Base-by-base conservation (phyloP, 768 basidiomycete species). In the Mycena alexandri region DNA sequence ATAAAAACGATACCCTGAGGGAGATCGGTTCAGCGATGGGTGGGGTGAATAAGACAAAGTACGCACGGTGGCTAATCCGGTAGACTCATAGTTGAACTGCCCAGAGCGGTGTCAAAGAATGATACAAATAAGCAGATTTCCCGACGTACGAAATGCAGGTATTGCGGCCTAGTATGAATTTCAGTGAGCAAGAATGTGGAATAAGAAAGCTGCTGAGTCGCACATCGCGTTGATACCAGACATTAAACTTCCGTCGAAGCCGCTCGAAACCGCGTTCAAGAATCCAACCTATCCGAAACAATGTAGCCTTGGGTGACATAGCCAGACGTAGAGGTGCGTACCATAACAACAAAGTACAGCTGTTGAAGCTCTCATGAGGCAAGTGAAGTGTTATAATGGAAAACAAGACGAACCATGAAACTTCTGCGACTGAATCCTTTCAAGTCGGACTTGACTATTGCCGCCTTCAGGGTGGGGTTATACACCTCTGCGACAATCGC, bases 281-380 rank as follows among this genome's bases (percentile, higher is more conserved):
- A 72, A 74, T 12, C 73, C 73, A 38, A 74, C 38, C 38, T 38
- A 38, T 2, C 5, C 5, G 2, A 11, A 38, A 14, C 11, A 2
- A 38, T 38, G 38, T 38, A 14, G 38, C 38, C 10, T 38, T 29
- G 29, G 29, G 29, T 3, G 29, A 29, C 29, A 29, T 38, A 38
- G 14, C 11, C 14, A 38, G 10, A 38, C 9, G 38, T 11, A 10
- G 38, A 10, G 38, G 5, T 38, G 38, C 4, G 10, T 14, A 38
- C 69, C 65, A 74, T 72, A 42, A 74, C 73, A 25, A 74, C 50
- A 55, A 74, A 74, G 50, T 74, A 74, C 61, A 74, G 47, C 73
- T 72, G 44, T 44, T 34, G 4, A 33, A 10, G 21, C 14, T 11
- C 14, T 24, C 44, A 34, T 48, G 17, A 60, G 44, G 41, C 24